Evolutionary conservation across 2,329 filamentous ascomycete species (phyloP).

Genomic region (Alternaria sp.): DNA sequence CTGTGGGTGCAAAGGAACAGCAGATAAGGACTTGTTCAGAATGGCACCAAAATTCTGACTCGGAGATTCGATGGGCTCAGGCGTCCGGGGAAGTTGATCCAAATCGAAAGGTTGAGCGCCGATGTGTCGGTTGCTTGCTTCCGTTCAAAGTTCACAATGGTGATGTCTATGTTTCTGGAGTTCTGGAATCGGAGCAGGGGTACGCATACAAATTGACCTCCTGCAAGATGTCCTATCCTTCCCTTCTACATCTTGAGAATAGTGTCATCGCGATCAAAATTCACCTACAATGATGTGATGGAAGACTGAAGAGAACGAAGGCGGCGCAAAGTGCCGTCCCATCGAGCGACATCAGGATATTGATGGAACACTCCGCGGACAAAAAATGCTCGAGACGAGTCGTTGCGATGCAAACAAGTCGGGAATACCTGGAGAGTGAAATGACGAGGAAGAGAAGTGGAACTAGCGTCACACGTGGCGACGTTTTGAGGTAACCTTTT

Average conservation of each 20-base stretch:
- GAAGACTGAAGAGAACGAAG: too few species aligned
- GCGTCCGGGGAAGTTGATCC: neutral
- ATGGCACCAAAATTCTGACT: neutral
- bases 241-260: too few species aligned
- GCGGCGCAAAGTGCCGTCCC: too few species aligned
- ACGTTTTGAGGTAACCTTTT: neutral
- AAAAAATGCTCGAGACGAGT: neutral
- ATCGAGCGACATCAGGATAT: too few species aligned
- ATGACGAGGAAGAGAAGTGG: neutral
- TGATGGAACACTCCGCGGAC: too few species aligned
- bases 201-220: too few species aligned
- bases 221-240: too few species aligned
- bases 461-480: neutral
- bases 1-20: neutral
- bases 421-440: neutral
- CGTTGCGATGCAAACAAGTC: neutral
- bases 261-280: too few species aligned
- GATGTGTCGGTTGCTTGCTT: neutral
- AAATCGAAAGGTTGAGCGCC: fast-evolving
- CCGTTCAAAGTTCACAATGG: too few species aligned
- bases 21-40: neutral
- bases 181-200: too few species aligned
- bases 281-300: too few species aligned
- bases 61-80: neutral
- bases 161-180: too few species aligned